These are phyloP conservation scores for Monosporozyma yasuniensis DNA, from an alignment of 805 yeast species.

Conservation along the genomic window DNA sequence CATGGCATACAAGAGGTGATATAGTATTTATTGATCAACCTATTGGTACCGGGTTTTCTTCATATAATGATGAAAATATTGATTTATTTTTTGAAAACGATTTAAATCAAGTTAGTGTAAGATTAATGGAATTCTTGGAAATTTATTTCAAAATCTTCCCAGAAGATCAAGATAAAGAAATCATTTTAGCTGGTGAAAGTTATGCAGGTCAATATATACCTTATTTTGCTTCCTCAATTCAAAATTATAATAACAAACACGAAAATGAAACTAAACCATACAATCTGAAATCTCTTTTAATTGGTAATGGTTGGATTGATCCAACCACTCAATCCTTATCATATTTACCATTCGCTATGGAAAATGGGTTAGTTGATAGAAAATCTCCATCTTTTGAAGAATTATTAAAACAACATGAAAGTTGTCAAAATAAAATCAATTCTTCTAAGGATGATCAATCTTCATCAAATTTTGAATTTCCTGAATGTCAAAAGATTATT, in stretches of 20 bases:
- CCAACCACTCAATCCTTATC: slow-evolving; percentile 79
- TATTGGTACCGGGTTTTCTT: slow-evolving; percentile 84
- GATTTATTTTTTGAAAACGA: slow-evolving; percentile 39
- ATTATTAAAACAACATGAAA: slow-evolving; percentile 43
- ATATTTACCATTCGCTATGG: slow-evolving; percentile 60
- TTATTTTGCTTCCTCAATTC: slow-evolving; percentile 60
- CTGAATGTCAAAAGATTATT: slow-evolving; percentile 39
- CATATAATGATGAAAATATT: slow-evolving; percentile 33
- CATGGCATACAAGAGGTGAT: slow-evolving; percentile 79
- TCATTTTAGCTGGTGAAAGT: slow-evolving; percentile 87
- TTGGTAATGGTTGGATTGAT: slow-evolving; percentile 94
- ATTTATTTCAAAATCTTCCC: slow-evolving; percentile 68
- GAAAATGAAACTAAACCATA: neutral
- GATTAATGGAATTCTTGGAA: slow-evolving; percentile 57
- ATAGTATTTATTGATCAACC: slow-evolving; percentile 90
- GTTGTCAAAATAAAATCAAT: slow-evolving; percentile 49
- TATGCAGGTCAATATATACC: slow-evolving; percentile 97
- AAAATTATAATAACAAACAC: slow-evolving; percentile 34
- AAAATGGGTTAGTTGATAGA: slow-evolving; percentile 45
- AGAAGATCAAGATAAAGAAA: slow-evolving; percentile 50
- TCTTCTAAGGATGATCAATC: slow-evolving; percentile 8
- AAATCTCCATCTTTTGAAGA: slow-evolving; percentile 30
- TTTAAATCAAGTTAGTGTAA: slow-evolving; percentile 47
- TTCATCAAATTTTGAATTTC: slow-evolving; percentile 24
- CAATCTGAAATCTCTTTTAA: slow-evolving; percentile 56